Percentiles rank a stretch among this genome's conserved stretches.
These are phyloP conservation scores for Diaporthe velutina DNA, from an alignment of 2,329 filamentous ascomycete genomes.

Conservation along the genomic window DNA sequence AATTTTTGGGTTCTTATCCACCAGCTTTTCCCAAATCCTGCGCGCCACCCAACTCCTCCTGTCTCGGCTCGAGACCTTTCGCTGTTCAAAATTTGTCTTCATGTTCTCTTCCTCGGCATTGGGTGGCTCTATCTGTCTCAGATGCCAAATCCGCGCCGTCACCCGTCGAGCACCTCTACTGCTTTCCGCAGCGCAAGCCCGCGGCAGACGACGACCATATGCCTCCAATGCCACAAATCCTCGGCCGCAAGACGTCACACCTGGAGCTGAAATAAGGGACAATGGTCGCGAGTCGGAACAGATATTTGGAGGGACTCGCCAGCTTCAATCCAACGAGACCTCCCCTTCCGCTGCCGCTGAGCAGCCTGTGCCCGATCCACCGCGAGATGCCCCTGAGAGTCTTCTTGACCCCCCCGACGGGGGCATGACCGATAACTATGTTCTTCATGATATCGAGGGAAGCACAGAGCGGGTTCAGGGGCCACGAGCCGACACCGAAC, in stretches of 20 bases:
- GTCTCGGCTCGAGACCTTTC: slow-evolving; percentile 17
- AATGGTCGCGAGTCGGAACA: neutral
- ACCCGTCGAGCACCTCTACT: slow-evolving; percentile 41
- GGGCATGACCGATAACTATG: neutral
- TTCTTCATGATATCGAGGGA: neutral
- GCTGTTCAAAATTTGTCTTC: slow-evolving; percentile 24
- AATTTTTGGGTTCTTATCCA: slow-evolving; percentile 20
- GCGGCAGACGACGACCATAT: slow-evolving; percentile 34
- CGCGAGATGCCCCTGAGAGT: neutral
- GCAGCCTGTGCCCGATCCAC: neutral
- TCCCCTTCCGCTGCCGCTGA: neutral
- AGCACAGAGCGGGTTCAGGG: neutral
- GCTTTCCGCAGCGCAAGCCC: slow-evolving; percentile 34
- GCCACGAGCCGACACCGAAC: neutral
- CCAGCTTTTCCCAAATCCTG: slow-evolving; percentile 13
- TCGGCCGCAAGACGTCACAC: neutral
- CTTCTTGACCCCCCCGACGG: neutral
- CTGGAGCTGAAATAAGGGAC: neutral
- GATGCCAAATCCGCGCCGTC: slow-evolving; percentile 53
- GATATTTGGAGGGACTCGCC: neutral
- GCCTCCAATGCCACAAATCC: slow-evolving; percentile 32
- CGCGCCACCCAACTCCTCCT: neutral
- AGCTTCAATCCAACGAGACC: neutral
- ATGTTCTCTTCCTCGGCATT: slow-evolving; percentile 52
- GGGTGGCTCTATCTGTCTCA: slow-evolving; percentile 53